Base-by-base conservation (phyloP, 75 land plant genomes). In the Cupressus sempervirens region DNA sequence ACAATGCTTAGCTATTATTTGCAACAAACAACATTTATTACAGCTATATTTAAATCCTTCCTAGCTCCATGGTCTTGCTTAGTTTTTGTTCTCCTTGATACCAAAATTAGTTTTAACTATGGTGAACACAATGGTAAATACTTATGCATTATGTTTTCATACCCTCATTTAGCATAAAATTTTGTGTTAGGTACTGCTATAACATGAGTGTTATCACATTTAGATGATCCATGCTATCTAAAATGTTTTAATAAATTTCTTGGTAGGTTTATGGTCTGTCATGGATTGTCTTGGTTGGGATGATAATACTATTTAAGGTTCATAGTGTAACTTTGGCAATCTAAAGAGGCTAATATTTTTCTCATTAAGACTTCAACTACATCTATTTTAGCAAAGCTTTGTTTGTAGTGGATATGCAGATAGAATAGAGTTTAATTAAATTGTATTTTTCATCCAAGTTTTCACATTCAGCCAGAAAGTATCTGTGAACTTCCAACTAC, bases 381-480 rank as follows among this genome's bases (percentile, higher is more conserved):
- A 10, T 77, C n/a, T 77, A 77, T 77, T 77, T 77, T 20, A 38
- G 79, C 79, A 20, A 76, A 76, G 53, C 4, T 30, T n/a, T 3
- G n/a, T 79, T 79, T 79, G 4, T 15, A 45, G 50, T 30, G 67
- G 26, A 62, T 62, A 62, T 62, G 67, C 67, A 62, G 26, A 77
- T n/a, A n/a, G 73, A 32, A 45, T n/a, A 14, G 20, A 79, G 26
- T 6, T 87, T 41, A 23, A 34, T 65, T 41, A 56, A 16, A 18
- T 83, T 83, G 30, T 34, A 32, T 62, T 29, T 82, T 70, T 81
- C 80, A 4, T 23, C 53, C 90, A 97, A 98, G 88, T 96, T 26
- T 96, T 98, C 85, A 95, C 95, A n/a, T 93, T 95, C 89, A 96
- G 94, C 86, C 94, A 94, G 79, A 98, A 98, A 87, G 89, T 92